Base-by-base conservation (phyloP, 441 rosid species). In the Pelargonium citronellum region DNA sequence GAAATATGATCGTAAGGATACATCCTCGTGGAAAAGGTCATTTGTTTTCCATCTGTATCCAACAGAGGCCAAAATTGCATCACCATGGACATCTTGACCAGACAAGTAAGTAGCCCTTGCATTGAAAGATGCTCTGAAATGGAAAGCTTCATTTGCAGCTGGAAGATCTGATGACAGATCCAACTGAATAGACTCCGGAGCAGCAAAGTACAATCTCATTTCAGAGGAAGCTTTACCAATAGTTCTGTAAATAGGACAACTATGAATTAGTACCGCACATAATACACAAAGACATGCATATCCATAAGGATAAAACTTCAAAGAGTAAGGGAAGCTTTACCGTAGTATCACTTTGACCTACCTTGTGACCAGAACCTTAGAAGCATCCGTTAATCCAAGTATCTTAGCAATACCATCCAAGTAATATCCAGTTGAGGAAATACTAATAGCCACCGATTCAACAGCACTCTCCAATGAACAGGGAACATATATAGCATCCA, bases 181-280 rank as follows among this genome's bases (percentile, higher is more conserved):
- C 73, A 71, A 67, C 5, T 60, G 63, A 73, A 49, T 77, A 64
- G 81, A 76, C 30, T 79, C 84, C 27, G 90, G 84, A 74, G 83
- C 86, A 78, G 87, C 74, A 81, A 77, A 84, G 80, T 89, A 87
- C 72, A 95, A 65, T 79, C 98, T 88, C 68, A 84, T 84, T 82
- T 95, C 99, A 8, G 95, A 95, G 27, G 91, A 87, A 74, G 95
- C 83, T 86, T 86, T 95, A 61, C 99, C 97, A 74, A 92, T 60
- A 70, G 86, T 78, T 86, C 99, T 92, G 87, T 81, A 53, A 69
- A 77, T 39, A 75, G 69, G 71, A 71, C 62, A 80, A 74, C 73
- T 22, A 68, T 57, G 67, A 66, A 57, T 72, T 75, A 41, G 69
- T 74, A 41, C 46, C 43, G 51, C 20, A 78, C 8, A 39, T 16